Evolutionary conservation across 805 yeast genomes (phyloP), one percentile per base, ranked within the genome.

Genomic region (Ogataea nitratoaversa): DNA sequence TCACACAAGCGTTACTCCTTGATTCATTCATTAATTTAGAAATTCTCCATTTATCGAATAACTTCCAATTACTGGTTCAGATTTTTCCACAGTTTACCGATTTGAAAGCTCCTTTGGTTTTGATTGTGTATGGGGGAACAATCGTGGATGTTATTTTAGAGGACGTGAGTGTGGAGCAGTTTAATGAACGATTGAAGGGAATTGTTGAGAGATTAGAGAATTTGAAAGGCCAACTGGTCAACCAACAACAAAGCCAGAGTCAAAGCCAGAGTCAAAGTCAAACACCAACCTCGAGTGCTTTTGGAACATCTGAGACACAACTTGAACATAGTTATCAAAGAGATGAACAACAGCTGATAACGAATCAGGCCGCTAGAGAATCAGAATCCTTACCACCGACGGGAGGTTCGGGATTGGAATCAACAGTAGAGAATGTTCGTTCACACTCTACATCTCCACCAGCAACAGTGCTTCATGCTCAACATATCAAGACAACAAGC

Each of bases 31-130:
- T 78, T 2, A 63, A 71, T 30, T 53, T 79, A 22, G 57, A 63
- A 42, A 53, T 80, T 18, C 28, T 53, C 1, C 60, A 66, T 34
- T 71, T 62, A 3, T 60, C 79, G 1, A 50, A 53, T 0, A 76
- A 78, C 43, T 78, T 66, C 43, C 51, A 44, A 1, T 63, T 65
- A 47, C 79, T 83, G 50, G 63, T 68, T 27, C 79, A 78, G 45
- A 62, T 82, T n/a, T 80, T 79, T 46, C 78, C 78, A 1, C 50
- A 49, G 11, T 53, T 50, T 33, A 37, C 34, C 2, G 60, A 67
- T 14, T 63, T 71, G 7, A 52, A 50, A 0, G 66, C 71, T 3
- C 90, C 90, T 2, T 70, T 84, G 46, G 62, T 82, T 19, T 71
- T 76, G 51, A 61, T 82, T 12, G 66, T 84, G n/a, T 61, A 57